Evolutionary conservation across 164 flowering plant genomes (phyloP), one percentile per base, ranked within the genome.

Genomic region (Platanus orientalis): DNA sequence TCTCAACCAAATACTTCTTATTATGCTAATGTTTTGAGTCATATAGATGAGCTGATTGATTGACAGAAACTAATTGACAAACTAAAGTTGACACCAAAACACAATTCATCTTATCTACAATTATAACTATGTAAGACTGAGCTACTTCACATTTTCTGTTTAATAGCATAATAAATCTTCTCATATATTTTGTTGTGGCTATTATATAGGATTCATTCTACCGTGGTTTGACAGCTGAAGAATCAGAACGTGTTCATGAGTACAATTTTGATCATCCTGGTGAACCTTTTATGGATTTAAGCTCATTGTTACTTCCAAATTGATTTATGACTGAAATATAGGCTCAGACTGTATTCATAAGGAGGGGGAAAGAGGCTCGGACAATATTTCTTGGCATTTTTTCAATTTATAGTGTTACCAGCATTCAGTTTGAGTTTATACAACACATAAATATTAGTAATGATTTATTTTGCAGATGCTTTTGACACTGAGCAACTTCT

Each of bases 401-500:
- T 29, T 7, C 9, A 25, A 39, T 16, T 20, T 11, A 52, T 19
- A 6, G 40, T 62, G 24, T 25, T 24, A 42, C 29, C 27, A 23
- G 28, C 5, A 25, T 47, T 21, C 61, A 42, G 12, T 14, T 27
- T 25, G 19, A n/a, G n/a, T 55, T 42, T 17, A 14, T 53, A 9
- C 6, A 0, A 0, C 24, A 27, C 28, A 42, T 57, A 23, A 28
- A 7, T 63, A 56, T 59, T 63, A 57, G 57, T 13, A 55, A n/a
- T 49, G 67, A 25, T 47, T 70, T 76, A 54, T 29, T 57, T 40
- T 76, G 61, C 73, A 94, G 98, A 91, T 84, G 97, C 98, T 61
- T 94, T 89, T 71, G 97, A 93, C 74, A 85, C 97, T 10, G 98
- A 88, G 64, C 97, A 90, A 71, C 90, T 93, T 58, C 54, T 93